Evolutionary conservation across 768 basidiomycete genomes (phyloP).

Genomic region (Leccinum obscurum): DNA sequence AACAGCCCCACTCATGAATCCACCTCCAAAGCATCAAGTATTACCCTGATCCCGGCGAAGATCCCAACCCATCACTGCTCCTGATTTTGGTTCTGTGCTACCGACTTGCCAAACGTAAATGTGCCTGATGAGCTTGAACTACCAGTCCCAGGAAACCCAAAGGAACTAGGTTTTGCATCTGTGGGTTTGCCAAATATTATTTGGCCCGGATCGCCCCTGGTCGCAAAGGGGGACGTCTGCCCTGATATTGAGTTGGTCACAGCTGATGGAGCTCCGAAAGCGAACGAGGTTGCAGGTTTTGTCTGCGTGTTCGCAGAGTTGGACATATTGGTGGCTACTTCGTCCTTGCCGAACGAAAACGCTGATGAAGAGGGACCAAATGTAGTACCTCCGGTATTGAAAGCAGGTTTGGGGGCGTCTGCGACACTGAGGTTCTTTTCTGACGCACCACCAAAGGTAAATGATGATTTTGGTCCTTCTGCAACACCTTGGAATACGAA

Average conservation of each 20-base stretch:
- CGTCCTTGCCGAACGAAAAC: slow-evolving; percentile 23
- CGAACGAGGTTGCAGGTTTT: slow-evolving; percentile 30
- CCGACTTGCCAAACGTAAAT: slow-evolving; percentile 29
- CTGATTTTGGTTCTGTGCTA: slow-evolving; percentile 34
- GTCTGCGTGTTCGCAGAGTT: slow-evolving; percentile 19
- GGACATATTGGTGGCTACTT: slow-evolving; percentile 1
- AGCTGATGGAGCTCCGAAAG: slow-evolving; percentile 17
- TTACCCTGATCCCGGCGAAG: neutral
- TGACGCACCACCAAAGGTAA: slow-evolving; percentile 1
- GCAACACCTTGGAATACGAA: neutral
- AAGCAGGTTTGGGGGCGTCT: slow-evolving; percentile 5
- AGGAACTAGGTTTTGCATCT: slow-evolving; percentile 27
- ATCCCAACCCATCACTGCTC: slow-evolving; percentile 27
- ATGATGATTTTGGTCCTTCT: slow-evolving; percentile 7
- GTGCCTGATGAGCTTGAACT: slow-evolving; percentile 13
- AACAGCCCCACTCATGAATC: neutral
- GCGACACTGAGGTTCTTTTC: neutral
- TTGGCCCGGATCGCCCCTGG: slow-evolving; percentile 9
- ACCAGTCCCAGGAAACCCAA: slow-evolving; percentile 34
- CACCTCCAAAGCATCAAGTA: neutral
- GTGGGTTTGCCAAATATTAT: slow-evolving; percentile 18
- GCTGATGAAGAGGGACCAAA: slow-evolving; percentile 12
- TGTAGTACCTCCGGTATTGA: slow-evolving; percentile 5
- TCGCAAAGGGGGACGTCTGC: slow-evolving; percentile 8
- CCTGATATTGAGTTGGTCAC: slow-evolving; percentile 9